Evolutionary conservation across 371 early-diverging fungal genomes (phyloP).

Genomic region (Mortierella sp.): DNA sequence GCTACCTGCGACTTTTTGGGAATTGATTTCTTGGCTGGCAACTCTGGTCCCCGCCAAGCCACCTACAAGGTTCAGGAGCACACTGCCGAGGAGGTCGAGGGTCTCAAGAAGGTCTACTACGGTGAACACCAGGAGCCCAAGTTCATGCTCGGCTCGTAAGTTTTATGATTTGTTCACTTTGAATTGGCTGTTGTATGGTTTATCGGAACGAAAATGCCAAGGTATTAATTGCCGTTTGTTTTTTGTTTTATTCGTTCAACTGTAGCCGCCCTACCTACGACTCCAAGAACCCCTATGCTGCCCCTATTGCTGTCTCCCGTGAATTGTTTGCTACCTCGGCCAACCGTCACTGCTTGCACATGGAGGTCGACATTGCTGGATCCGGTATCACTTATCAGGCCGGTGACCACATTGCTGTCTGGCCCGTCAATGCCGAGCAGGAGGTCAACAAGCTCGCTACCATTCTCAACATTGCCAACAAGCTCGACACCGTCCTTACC

Average conservation of each 20-base stretch:
- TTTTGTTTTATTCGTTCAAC: not conserved
- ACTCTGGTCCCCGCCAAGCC: constrained; percentile 55
- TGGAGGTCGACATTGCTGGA: constrained; percentile 90
- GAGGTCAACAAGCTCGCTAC: constrained; percentile 78
- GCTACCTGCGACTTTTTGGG: constrained; percentile 82
- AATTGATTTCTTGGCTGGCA: constrained; percentile 67
- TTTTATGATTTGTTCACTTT: constrained; percentile 8
- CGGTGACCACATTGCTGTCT: constrained; percentile 97
- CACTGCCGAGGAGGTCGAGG: constrained; percentile 58
- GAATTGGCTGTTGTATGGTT: not conserved
- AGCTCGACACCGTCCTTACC: constrained; percentile 74
- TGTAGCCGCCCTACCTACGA: constrained; percentile 69
- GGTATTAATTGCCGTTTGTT: not conserved
- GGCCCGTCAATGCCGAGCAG: constrained; percentile 86
- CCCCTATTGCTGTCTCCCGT: constrained; percentile 69
- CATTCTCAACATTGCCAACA: constrained; percentile 73
- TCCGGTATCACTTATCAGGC: constrained; percentile 87
- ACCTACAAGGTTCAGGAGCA: constrained; percentile 61
- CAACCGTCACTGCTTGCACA: constrained; percentile 90
- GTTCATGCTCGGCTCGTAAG: constrained; percentile 56
- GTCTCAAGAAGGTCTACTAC: constrained; percentile 63
- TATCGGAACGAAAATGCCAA: not conserved
- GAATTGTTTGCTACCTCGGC: constrained; percentile 74
- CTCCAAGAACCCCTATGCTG: constrained; percentile 86
- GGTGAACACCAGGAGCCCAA: constrained; percentile 72